Base-by-base conservation (phyloP, 2,329 filamentous ascomycete species). In the Pseudocercospora eumusae region DNA sequence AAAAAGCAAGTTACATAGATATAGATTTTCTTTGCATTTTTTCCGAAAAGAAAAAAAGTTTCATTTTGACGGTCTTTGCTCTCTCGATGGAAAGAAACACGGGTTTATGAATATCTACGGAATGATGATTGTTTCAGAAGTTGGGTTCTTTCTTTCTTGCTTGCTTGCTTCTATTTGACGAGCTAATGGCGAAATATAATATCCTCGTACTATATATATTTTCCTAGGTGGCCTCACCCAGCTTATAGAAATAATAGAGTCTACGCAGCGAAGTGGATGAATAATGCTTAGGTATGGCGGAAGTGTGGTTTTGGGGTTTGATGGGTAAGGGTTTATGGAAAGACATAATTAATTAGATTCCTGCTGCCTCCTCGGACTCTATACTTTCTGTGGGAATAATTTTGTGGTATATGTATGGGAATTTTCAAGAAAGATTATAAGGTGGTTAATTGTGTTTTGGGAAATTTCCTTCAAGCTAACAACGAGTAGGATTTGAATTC, bases 241-340 rank as follows among this genome's bases (percentile, higher is more conserved):
- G 85, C 86, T 0, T 83, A 84, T 27, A 82, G 83, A 0, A 78
- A 75, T 0, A 75, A 81, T 13, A 73, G 78, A 0, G 75, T 72
- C 1, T 81, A 84, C 56, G 78, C 80, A 0, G 74, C 72, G 0
- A 82, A 83, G 56, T 88, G 82, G 64, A 83, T 83, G 0, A 83
- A 80, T n/a, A 76, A 77, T 2, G 83, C 82, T 0, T n/a, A n/a
- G n/a, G n/a, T 89, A 86, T 66, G 86, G 88, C 60, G 86, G 85
- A 0, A 86, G 86, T 0, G 86, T 89, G 0, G 78, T n/a, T 89
- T 1, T 88, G 85, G 86, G 81, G 80, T 49, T 89, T 88, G 81
- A 86, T 88, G 82, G 86, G 83, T 0, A 80, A 80, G 9, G 86
- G 86, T 0, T 72, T 89, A 0, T 81, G 86, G 60, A 73, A 79